phyloP scores from a whole-genome alignment of 2,329 filamentous ascomycete species.

The Spiromastix sp. region DNA sequence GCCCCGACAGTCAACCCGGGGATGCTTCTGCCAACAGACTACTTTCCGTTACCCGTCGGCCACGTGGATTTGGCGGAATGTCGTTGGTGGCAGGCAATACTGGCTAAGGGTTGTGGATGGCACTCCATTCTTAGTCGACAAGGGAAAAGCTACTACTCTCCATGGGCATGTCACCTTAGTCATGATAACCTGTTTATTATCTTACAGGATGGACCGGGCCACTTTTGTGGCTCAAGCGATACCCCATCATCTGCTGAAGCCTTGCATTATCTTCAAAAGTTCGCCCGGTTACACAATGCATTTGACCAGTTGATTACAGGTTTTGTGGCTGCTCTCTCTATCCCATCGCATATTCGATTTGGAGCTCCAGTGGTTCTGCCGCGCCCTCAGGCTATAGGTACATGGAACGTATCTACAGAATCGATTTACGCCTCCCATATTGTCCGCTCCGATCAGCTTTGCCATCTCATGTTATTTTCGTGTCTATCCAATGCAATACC shows the following conservation, averaged over 20 bases:
- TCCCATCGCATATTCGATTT: conserved; percentile 8
- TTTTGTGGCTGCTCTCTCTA: conserved; percentile 8
- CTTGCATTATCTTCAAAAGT: conserved; percentile 8
- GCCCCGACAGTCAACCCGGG: neutral
- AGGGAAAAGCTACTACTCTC: conserved; percentile 3
- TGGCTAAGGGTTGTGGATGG: conserved; percentile 8
- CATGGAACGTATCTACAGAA: neutral
- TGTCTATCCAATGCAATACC: conserved; percentile 7
- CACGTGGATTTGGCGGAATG: conserved; percentile 5
- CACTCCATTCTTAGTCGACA: conserved; percentile 2
- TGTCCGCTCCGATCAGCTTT: conserved; percentile 5
- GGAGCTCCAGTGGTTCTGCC: conserved; percentile 9
- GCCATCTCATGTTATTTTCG: conserved; percentile 6
- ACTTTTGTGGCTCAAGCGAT: neutral
- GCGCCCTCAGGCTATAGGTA: conserved; percentile 1
- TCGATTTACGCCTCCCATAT: conserved; percentile 1
- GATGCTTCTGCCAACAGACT: neutral
- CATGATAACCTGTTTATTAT: conserved; percentile 3
- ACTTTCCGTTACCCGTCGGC: conserved; percentile 3
- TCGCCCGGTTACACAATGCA: conserved; percentile 8
- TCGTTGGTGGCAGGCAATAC: conserved; percentile 8
- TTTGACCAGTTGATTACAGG: conserved; percentile 11
- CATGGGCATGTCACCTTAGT: conserved; percentile 7
- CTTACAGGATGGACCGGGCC: neutral
- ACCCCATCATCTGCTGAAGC: conserved; percentile 10